phyloP scores from a whole-genome alignment of 805 yeast genomes.

The Pichia eremophila region DNA sequence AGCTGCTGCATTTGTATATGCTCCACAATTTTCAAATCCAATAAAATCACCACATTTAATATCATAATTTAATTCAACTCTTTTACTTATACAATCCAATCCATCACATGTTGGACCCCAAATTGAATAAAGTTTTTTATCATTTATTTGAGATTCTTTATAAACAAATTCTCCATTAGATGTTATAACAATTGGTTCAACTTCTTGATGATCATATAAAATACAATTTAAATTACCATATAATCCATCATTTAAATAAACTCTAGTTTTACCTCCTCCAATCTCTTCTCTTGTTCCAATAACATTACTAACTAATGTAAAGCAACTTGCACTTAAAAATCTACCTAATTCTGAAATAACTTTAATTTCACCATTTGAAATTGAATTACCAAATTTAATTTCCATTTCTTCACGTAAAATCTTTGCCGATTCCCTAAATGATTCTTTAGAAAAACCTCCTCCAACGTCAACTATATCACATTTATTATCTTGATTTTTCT shows the following conservation, averaged over 20 bases:
- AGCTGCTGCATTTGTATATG: conserved; percentile 89
- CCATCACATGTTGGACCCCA: conserved; percentile 99
- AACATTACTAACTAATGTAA: conserved; percentile 74
- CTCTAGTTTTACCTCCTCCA: conserved; percentile 42
- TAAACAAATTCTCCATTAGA: conserved; percentile 32
- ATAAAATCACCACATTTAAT: conserved; percentile 88
- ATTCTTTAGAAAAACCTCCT: conserved; percentile 73
- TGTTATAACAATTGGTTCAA: conserved; percentile 57
- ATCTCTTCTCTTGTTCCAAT: conserved; percentile 61
- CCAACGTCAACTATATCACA: conserved; percentile 68
- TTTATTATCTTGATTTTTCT: conserved; percentile 30
- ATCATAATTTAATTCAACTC: conserved; percentile 43
- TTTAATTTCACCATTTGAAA: conserved; percentile 23
- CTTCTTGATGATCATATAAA: conserved; percentile 82
- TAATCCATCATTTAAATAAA: conserved; percentile 89
- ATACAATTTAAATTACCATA: conserved; percentile 94
- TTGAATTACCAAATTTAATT: conserved; percentile 44
- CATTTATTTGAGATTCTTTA: background rate
- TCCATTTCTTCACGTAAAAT: conserved; percentile 50
- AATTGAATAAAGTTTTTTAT: conserved; percentile 41
- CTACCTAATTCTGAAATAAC: conserved; percentile 94
- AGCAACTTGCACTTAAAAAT: conserved; percentile 75
- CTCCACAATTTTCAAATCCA: conserved; percentile 75
- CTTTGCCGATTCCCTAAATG: conserved; percentile 48
- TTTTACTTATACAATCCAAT: conserved; percentile 65